Base-by-base conservation (phyloP, 1,284 basidiomycete species). In the Paramarasmius palmivorus region DNA sequence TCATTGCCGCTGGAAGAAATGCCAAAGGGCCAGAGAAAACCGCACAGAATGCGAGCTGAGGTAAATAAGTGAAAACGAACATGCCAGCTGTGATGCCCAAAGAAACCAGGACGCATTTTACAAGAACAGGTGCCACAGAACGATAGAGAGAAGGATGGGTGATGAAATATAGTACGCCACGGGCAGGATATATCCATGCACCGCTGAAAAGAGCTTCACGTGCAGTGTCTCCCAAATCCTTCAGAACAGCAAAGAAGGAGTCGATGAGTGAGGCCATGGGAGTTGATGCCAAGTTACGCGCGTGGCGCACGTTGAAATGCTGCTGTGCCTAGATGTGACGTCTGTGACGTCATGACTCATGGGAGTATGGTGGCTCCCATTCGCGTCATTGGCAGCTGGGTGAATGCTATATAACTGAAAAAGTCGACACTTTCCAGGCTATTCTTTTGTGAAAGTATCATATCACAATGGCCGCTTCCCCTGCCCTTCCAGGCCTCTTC, bases 31-130 rank as follows among this genome's bases (percentile, higher is more conserved):
- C 86, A 0, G 80, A 79, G 59, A 89, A 75, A 45, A 87, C 56
- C 1, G 82, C 78, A 36, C 88, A 80, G 53, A 88, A 68, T 26
- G 83, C 84, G 36, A 84, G 81, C 65, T 88, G 86, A 1, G 87
- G 88, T 14, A 88, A 64, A 67, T 86, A 90, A 38, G 84, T 82
- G 68, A 89, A 79, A 61, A 80, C 67, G 65, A 85, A 84, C 61
- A 88, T 70, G 17, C 66, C 70, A 15, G 64, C 67, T 50, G 77
- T 79, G 52, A 86, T 72, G 26, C 75, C 68, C 8, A 70, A 59
- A 10, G 75, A 75, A 32, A 72, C 62, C 17, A 68, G 5, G 23
- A 75, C 60, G 17, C 71, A 73, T 61, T 76, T 78, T 50, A 70
- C 41, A 52, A 78, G 59, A 1, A 75, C 66, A 9, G 72, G 69